Percentiles rank a stretch among this genome's conserved stretches.
Evolutionary conservation across 805 yeast genomes (phyloP).

Genomic region (Yarrowia phangngaensis): DNA sequence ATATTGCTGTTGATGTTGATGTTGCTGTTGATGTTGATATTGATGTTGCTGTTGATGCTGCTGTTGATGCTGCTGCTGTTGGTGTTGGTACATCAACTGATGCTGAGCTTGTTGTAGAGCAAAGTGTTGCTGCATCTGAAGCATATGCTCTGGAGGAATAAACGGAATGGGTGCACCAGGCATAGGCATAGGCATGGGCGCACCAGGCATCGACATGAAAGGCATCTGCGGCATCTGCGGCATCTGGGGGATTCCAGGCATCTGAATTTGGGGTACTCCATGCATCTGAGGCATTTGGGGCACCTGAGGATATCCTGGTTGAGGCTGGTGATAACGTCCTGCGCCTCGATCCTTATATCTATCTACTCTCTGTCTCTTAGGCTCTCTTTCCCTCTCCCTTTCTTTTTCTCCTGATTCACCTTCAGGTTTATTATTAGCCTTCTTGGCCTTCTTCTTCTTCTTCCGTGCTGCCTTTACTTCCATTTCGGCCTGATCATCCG

Average conservation of each 20-base stretch:
- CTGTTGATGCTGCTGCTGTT: slow-evolving; percentile 29
- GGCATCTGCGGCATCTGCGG: slow-evolving; percentile 4
- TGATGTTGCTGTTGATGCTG: slow-evolving; percentile 11
- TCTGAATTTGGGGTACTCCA: background rate
- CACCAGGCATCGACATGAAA: slow-evolving; percentile 20
- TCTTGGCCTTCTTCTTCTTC: slow-evolving; percentile 51
- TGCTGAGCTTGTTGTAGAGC: slow-evolving; percentile 29
- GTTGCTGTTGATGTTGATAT: background rate
- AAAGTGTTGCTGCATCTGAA: slow-evolving; percentile 30
- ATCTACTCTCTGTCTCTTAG: slow-evolving; percentile 3
- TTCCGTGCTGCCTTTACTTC: slow-evolving; percentile 62
- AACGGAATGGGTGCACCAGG: slow-evolving; percentile 3
- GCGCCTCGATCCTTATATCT: slow-evolving; percentile 16
- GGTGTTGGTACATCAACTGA: slow-evolving; percentile 27
- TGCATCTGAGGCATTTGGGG: slow-evolving; percentile 27
- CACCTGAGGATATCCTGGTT: slow-evolving; percentile 7
- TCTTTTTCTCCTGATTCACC: slow-evolving; percentile 28
- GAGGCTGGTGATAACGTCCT: slow-evolving; percentile 17
- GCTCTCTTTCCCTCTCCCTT: slow-evolving; percentile 8
- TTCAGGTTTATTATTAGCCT: slow-evolving; percentile 33
- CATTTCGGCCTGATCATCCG: slow-evolving; percentile 89
- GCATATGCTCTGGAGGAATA: slow-evolving; percentile 29
- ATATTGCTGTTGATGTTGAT: slow-evolving; percentile 28
- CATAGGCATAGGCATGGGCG: slow-evolving; percentile 2
- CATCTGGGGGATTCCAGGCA: slow-evolving; percentile 4